Base-by-base conservation (phyloP, 768 basidiomycete species). In the Arthromyces matolae region DNA sequence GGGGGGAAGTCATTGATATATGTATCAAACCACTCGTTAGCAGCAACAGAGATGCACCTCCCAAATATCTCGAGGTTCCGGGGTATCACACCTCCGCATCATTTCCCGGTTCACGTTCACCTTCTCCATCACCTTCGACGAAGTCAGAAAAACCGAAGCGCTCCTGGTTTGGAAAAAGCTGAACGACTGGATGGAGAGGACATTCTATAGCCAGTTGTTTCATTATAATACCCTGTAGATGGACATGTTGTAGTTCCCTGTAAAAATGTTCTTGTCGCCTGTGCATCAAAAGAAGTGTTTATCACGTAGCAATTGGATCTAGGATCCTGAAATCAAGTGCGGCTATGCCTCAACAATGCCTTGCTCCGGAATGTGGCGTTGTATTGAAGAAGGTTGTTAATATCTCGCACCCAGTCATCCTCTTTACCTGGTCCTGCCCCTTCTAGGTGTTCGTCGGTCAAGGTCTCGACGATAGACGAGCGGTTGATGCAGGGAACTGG, bases 331-430 rank as follows among this genome's bases (percentile, higher is more conserved):
- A 14, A 46, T 75, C 64, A 84, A n/a, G 79, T 79, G 53, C 86
- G 77, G 60, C 79, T 83, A 57, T 90, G 85, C 56, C 84, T 70
- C 52, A 89, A 65, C 50, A 90, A 69, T n/a, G 87, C 89, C 66
- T 92, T 92, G 71, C 89, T 90, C 62, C 89, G 72, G 67, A 96
- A 96, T 0, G 93, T 92, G 23, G 90, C 90, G 56, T 96, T 96
- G 70, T 95, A 96, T 67, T 94, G 92, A 47, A 96, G 69, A 49
- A 96, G 68, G 55, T 92, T 93, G 65, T 95, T 95, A 66, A 96
- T 96, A 61, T 96, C 93, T 46, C 89, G 77, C n/a, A 94, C 92
- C 93, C 93, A 96, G 58, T 93, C 92, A 60, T 92, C 89, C 57
- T 90, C 89, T 60, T 86, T 89, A 9, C 89, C 86, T 22, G 83